phyloP scores from a whole-genome alignment of 495 filamentous ascomycete species.

The Choiromyces venosus region DNA sequence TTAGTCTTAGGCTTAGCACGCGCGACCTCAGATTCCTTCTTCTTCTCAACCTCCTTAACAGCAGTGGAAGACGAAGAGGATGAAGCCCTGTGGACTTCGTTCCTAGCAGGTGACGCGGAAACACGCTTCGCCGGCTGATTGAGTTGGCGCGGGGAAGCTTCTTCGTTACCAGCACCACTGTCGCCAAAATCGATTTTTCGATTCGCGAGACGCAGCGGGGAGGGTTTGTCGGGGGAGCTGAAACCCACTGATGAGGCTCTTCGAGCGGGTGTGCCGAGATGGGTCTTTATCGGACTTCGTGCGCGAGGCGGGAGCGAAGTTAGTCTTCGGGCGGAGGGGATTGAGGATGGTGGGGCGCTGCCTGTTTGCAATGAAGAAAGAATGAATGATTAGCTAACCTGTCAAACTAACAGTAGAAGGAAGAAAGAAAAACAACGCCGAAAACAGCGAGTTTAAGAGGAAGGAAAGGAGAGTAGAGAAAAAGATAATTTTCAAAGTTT shows the following conservation, averaged over 20 bases:
- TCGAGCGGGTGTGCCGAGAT: constrained; percentile 54
- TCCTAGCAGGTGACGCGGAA: background rate
- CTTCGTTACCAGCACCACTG: background rate
- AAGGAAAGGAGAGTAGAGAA: background rate
- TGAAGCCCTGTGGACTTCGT: constrained; percentile 6
- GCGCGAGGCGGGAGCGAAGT: constrained; percentile 49
- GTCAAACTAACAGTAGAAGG: background rate
- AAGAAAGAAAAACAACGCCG: background rate
- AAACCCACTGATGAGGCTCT: constrained; percentile 48
- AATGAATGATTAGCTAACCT: background rate
- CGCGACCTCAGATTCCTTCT: background rate
- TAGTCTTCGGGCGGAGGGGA: constrained; percentile 39
- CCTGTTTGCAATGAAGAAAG: background rate
- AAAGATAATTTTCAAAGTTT: background rate
- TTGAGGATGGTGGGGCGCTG: constrained; percentile 29
- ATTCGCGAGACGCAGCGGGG: constrained; percentile 15
- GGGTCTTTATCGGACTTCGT: constrained; percentile 54
- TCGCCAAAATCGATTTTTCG: constrained; percentile 15
- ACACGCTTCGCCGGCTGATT: background rate
- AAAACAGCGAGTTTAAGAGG: background rate
- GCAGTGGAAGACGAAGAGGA: background rate
- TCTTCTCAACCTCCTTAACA: constrained; percentile 11
- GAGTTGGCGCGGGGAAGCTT: constrained; percentile 8
- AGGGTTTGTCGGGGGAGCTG: constrained; percentile 43
- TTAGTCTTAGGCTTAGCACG: constrained; percentile 11